Evolutionary conservation across 495 filamentous ascomycete genomes (phyloP), one percentile per base, ranked within the genome.

Genomic region (Aspergillus wentii): DNA sequence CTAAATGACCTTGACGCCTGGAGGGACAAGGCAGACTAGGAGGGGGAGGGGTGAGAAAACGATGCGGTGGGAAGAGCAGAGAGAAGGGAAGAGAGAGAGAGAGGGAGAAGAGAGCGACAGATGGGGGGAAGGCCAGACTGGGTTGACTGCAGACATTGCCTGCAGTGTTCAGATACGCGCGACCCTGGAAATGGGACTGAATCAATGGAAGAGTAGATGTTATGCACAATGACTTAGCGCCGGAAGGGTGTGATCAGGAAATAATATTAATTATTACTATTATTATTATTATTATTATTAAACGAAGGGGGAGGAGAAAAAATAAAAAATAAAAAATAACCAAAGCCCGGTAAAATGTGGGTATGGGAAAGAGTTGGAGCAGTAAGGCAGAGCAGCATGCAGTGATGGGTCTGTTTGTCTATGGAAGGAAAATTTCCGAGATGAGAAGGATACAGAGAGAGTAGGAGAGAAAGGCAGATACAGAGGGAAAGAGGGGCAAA

Each of bases 1-100:
- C 52, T 38, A 47, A 33, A 29, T 45, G 26, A 29, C 32, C 40
- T 49, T 56, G 44, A 61, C 51, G 50, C 61, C 60, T 49, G 38
- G 33, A 41, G 35, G 43, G 57, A 38, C 59, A 57, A 68, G 64
- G 64, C 64, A 64, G 64, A 65, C 44, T 65, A 51, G 36, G 30
- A 14, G 41, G 35, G 16, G 35, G 38, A 41, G 43, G 44, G 29
- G 39, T 46, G 45, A 54, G 56, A 50, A 43, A 50, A 51, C 47
- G 56, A 44, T 42, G 49, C 54, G 51, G 54, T 43, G 41, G 38
- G 25, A 34, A 43, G 33, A 40, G 37, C 26, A 38, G 30, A 41
- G 15, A 40, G 37, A 32, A 40, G 26, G 29, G 35, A 37, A 26
- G 35, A 26, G 34, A 26, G 35, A 32, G 25, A 32, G 29, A 41